Conservation (phyloP, 176 grass and related monocot genomes). For the Phyllostachys edulis region DNA sequence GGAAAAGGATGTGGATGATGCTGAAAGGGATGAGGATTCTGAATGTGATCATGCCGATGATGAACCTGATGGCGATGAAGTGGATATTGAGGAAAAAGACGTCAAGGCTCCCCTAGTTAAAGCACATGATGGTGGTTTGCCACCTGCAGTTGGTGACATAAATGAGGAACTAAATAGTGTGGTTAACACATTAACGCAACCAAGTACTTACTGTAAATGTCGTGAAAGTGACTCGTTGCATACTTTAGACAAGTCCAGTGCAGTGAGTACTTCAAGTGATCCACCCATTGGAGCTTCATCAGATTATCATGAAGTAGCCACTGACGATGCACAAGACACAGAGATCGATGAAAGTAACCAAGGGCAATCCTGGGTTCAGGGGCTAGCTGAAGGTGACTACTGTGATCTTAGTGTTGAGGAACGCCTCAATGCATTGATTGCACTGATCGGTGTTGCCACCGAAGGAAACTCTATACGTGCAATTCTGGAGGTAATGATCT, state of each 20-base stretch:
- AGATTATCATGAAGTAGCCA: constrained; percentile 23
- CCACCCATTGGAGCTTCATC: constrained; percentile 32
- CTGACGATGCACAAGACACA: constrained; percentile 28
- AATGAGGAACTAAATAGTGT: constrained; percentile 31
- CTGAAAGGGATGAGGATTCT: constrained; percentile 86
- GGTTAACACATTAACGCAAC: constrained; percentile 18
- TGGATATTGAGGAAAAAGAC: constrained; percentile 53
- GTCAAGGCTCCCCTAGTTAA: constrained; percentile 33
- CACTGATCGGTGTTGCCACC: constrained; percentile 71
- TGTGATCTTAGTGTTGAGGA: constrained; percentile 91
- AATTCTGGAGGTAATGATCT: constrained; percentile 47
- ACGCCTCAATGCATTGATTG: constrained; percentile 76
- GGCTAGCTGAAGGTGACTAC: constrained; percentile 86
- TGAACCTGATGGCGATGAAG: constrained; percentile 78
- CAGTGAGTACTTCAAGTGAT: constrained; percentile 40
- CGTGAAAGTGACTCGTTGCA: constrained; percentile 28
- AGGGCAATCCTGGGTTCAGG: constrained; percentile 84
- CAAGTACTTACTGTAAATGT: constrained; percentile 30
- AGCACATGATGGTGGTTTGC: constrained; percentile 25
- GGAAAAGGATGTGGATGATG: constrained; percentile 72
- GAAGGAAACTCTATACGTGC: constrained; percentile 81
- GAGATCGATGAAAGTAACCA: constrained; percentile 90
- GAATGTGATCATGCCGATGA: constrained; percentile 79
- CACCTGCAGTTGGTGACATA: constrained; percentile 7
- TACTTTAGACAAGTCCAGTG: constrained; percentile 41